phyloP scores from a whole-genome alignment of 805 yeast species.

The Komagataella populi region DNA sequence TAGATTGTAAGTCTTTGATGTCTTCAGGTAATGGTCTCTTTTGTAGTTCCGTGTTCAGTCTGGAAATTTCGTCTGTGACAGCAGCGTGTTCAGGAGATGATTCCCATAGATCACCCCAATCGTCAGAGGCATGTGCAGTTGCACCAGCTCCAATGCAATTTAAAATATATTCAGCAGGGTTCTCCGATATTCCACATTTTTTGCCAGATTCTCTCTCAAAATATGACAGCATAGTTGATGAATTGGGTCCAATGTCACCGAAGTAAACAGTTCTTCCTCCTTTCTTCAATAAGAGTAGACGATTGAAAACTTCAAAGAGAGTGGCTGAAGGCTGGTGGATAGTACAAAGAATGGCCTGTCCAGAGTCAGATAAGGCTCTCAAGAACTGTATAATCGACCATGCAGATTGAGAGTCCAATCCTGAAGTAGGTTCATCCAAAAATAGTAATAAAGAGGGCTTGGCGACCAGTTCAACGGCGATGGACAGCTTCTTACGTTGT shows the following conservation, averaged over 20 bases:
- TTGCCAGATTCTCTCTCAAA: constrained; percentile 48
- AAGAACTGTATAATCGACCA: constrained; percentile 43
- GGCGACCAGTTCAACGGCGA: constrained; percentile 42
- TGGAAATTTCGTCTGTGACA: constrained; percentile 16
- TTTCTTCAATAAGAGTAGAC: constrained; percentile 27
- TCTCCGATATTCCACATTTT: constrained; percentile 43
- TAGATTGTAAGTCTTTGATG: constrained; percentile 4
- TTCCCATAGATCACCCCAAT: constrained; percentile 56
- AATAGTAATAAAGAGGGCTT: constrained; percentile 38
- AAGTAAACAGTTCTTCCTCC: constrained; percentile 43
- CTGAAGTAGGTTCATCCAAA: constrained; percentile 50
- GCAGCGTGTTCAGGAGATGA: constrained; percentile 16
- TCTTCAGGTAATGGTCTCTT: constrained; percentile 3
- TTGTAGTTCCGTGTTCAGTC: constrained; percentile 9
- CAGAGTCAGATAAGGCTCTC: constrained; percentile 33
- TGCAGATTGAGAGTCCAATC: constrained; percentile 45
- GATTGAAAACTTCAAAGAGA: constrained; percentile 28
- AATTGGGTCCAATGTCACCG: constrained; percentile 37
- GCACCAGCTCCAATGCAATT: constrained; percentile 76
- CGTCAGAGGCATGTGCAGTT: constrained; percentile 40
- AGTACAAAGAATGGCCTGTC: constrained; percentile 47
- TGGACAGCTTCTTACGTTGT: constrained; percentile 38
- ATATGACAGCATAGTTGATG: constrained; percentile 26
- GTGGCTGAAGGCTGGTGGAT: constrained; percentile 37
- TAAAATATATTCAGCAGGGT: constrained; percentile 68